phyloP scores from a whole-genome alignment of 192 early-diverging fungal species.

The Backusella tuberculispora region DNA sequence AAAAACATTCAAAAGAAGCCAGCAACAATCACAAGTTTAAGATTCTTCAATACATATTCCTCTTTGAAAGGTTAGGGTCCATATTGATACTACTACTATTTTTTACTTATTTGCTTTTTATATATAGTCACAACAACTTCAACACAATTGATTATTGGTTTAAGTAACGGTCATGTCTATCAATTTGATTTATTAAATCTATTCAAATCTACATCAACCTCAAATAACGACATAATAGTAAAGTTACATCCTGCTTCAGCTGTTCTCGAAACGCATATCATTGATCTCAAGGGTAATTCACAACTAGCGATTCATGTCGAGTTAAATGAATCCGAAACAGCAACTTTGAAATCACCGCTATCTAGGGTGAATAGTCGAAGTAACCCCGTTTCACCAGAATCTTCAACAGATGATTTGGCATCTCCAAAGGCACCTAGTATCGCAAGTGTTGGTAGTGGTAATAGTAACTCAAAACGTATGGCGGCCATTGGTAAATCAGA shows the following conservation, averaged over 20 bases:
- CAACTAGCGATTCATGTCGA: background rate
- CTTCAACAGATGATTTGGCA: background rate
- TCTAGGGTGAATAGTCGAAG: background rate
- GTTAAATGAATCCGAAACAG: background rate
- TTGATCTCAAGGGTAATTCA: constrained; percentile 25
- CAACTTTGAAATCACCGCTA: background rate
- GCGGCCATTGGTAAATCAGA: constrained; percentile 9
- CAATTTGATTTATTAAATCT: constrained; percentile 17
- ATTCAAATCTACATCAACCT: background rate
- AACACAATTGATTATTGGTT: constrained; percentile 22
- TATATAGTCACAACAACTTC: constrained; percentile 15
- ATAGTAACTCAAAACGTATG: constrained; percentile 19
- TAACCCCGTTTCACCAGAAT: background rate
- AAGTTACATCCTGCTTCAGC: background rate
- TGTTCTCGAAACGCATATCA: constrained; percentile 15
- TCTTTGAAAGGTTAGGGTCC: constrained; percentile 24
- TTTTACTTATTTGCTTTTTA: background rate
- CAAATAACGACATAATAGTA: background rate
- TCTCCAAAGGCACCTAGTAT: background rate
- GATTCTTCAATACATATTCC: constrained; percentile 30
- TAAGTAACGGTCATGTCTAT: constrained; percentile 32
- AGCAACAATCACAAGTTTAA: constrained; percentile 3
- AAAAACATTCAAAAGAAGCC: constrained; percentile 9
- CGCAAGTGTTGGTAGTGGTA: background rate
- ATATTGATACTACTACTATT: background rate